Conservation (phyloP, 441 rosid species). For the Pelargonium myrrhifolium region DNA sequence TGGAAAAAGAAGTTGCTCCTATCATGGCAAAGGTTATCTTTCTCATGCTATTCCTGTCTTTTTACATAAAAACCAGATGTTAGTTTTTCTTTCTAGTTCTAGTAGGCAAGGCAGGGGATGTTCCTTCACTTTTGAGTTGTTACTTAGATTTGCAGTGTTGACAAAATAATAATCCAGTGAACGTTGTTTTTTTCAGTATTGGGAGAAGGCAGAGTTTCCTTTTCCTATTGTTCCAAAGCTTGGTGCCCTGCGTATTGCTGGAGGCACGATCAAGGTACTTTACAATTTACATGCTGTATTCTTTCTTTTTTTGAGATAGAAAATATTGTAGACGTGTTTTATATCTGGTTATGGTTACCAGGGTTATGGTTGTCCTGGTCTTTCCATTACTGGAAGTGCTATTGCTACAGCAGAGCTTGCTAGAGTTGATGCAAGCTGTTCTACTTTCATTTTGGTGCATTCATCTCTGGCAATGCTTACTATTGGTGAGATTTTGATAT, state of each 20-base stretch:
- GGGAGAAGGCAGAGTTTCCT: slow-evolving; percentile 99
- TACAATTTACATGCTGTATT: neutral
- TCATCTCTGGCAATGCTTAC: slow-evolving; percentile 88
- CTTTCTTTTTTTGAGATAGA: slow-evolving; percentile 10
- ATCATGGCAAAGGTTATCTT: slow-evolving; percentile 60
- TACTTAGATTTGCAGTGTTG: slow-evolving; percentile 1
- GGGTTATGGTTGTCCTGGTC: slow-evolving; percentile 96
- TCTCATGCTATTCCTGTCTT: slow-evolving; percentile 4
- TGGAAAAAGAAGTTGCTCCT: slow-evolving; percentile 92
- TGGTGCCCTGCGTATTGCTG: slow-evolving; percentile 51
- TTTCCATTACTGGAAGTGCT: slow-evolving; percentile 64
- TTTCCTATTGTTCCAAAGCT: slow-evolving; percentile 74
- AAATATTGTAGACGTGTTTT: slow-evolving; percentile 7
- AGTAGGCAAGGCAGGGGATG: neutral
- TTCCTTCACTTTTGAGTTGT: neutral
- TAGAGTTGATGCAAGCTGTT: slow-evolving; percentile 96
- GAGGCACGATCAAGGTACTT: slow-evolving; percentile 80
- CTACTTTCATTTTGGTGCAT: slow-evolving; percentile 80
- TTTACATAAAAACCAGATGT: neutral
- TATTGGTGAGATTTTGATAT: slow-evolving; percentile 46
- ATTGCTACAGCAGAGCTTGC: slow-evolving; percentile 66
- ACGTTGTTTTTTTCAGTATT: slow-evolving; percentile 43
- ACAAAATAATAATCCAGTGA: slow-evolving; percentile 4
- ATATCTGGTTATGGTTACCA: slow-evolving; percentile 28
- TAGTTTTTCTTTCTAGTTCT: neutral